Base-by-base conservation (phyloP, 2,329 filamentous ascomycete genomes). In the Fusarium austroafricanum region DNA sequence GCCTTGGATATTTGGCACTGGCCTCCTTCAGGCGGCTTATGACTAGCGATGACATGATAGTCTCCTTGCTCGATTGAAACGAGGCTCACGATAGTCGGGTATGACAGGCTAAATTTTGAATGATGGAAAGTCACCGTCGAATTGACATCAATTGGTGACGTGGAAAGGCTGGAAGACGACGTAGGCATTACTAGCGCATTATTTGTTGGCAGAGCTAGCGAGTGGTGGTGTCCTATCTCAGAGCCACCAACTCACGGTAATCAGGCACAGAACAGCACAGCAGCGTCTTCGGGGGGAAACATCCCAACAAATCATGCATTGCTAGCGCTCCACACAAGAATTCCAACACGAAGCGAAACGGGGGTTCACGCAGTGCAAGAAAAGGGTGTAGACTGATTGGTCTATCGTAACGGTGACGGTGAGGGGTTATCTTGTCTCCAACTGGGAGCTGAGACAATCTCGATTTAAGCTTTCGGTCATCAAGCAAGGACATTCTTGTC, bases 381-480 rank as follows among this genome's bases (percentile, higher is more conserved):
- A 26, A 39, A 65, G 31, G 52, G 31, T 65, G 45, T 65, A 64
- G 61, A 31, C 45, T 65, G 52, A 65, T 65, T 65, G 53, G 61
- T 14, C 23, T 52, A 2, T 10, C 26, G 9, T 8, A 5, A 5
- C n/a, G 11, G 12, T 11, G 33, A 18, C 35, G 35, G 40, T 61
- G 60, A 62, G 58, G 61, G 53, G 44, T 53, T 59, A 52, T 59
- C 40, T 58, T 39, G 20, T 63, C 42, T 57, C 53, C 45, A 38
- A 42, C 28, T 35, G 11, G 11, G 29, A 29, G 50, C 51, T 37
- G 39, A 47, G 31, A 37, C 56, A 53, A 59, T 64, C 60, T 59
- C 29, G 60, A 65, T 64, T 58, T 64, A 65, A 65, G 60, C 45
- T 65, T 59, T 65, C 23, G 29, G 45, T 65, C 29, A 53, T 51